Conservation (phyloP, 2,329 filamentous ascomycete genomes). For the Talaromyces marneffei region DNA sequence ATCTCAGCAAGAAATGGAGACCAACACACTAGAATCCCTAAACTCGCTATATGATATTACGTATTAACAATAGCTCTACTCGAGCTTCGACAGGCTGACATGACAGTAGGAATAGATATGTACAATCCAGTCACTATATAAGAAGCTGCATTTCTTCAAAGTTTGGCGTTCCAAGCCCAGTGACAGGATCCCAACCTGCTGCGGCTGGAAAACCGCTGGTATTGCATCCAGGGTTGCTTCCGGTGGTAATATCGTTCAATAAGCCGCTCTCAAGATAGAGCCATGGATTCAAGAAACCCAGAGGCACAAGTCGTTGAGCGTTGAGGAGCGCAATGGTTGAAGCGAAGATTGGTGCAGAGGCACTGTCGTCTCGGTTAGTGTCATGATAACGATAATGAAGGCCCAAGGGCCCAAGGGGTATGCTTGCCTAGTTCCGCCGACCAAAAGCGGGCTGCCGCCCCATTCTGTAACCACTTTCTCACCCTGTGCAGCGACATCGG, state of each 20-base stretch:
- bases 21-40: not conserved
- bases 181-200: constrained; percentile 29
- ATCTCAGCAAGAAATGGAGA: not conserved
- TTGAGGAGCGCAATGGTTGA: constrained; percentile 58
- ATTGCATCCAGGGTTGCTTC: constrained; percentile 44
- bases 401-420: not conserved
- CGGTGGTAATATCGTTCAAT: constrained; percentile 45
- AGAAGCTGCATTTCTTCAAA: not conserved
- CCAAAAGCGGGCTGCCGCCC: constrained; percentile 22
- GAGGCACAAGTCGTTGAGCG: constrained; percentile 49
- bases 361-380: constrained; percentile 22
- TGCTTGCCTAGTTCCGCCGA: constrained; percentile 31
- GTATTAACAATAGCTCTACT: not conserved
- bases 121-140: not conserved
- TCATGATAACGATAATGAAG: not conserved
- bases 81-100: not conserved
- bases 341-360: constrained; percentile 54
- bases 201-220: constrained; percentile 10
- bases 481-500: constrained; percentile 54
- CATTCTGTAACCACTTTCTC: not conserved
- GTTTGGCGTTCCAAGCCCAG: constrained; percentile 25
- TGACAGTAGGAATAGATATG: not conserved
- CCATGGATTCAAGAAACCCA: constrained; percentile 59
- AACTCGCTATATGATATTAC: not conserved
- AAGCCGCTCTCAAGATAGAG: constrained; percentile 45